Percentiles rank a stretch among this genome's conserved stretches.
phyloP scores from a whole-genome alignment of 2,329 filamentous ascomycete species.

The Botryotinia narcissicola region DNA sequence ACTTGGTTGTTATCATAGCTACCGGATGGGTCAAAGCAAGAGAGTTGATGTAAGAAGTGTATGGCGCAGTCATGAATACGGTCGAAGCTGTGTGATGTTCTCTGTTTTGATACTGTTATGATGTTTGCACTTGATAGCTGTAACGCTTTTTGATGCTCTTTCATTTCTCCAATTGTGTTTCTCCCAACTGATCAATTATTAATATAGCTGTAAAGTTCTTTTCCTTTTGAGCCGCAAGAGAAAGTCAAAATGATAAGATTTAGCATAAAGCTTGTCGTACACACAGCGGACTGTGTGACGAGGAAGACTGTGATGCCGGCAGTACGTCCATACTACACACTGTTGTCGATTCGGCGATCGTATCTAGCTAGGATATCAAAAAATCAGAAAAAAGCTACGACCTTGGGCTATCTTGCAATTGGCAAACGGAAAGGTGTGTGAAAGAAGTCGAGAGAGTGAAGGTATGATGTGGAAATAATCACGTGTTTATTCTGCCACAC shows the following conservation, averaged over 20 bases:
- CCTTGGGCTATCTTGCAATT: too few species aligned
- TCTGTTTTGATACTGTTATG: neutral
- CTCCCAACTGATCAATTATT: neutral
- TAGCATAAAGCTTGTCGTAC: neutral
- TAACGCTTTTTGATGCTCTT: neutral
- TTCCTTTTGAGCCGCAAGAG: neutral
- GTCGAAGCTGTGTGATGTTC: neutral
- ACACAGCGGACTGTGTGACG: neutral
- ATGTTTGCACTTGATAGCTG: neutral
- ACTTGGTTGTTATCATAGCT: neutral
- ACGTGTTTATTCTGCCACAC: neutral
- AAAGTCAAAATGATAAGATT: neutral
- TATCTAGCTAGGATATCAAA: neutral
- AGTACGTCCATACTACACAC: neutral
- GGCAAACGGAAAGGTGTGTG: neutral
- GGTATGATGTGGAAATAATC: neutral
- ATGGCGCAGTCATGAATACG: neutral
- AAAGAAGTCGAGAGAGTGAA: neutral
- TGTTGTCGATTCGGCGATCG: neutral
- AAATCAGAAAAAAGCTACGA: neutral
- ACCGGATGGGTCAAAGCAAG: neutral
- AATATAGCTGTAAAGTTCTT: neutral
- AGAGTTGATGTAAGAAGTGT: neutral
- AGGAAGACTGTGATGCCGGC: neutral
- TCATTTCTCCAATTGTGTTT: neutral